Base-by-base conservation (phyloP, 768 basidiomycete species). In the Russula ochroleuca region DNA sequence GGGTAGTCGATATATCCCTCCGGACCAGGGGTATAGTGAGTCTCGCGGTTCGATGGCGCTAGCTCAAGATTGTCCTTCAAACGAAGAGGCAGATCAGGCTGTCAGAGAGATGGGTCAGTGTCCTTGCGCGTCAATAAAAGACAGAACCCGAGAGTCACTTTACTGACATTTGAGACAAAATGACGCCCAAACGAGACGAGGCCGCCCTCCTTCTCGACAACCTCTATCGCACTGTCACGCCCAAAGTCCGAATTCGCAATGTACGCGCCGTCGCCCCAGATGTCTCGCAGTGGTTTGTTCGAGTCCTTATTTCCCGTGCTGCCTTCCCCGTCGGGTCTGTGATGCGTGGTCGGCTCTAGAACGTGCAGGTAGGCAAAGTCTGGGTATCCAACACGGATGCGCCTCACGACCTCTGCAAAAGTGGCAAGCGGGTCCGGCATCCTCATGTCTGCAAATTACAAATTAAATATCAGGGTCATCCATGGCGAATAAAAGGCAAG, bases 361-460 rank as follows among this genome's bases (percentile, higher is more conserved):
- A 75, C 54, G 67, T 78, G 77, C 40, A 74, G 75, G 57, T 67
- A 57, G 41, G 59, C 63, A 25, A 58, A 57, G 50, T 62, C 59
- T 9, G 51, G 55, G 33, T 52, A 40, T 58, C 41, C 67, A 10
- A 70, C 53, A 15, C 65, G 68, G 52, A 77, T 43, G 37, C 71
- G 31, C 13, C 57, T 47, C 41, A 71, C 68, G 47, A 76, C 50
- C 65, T 73, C 68, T 2, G 61, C 43, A 70, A 72, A 74, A 15
- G 67, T 69, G 4, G 72, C 71, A 25, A 69, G 54, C 14, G 72
- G 72, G 31, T 73, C 73, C n/a, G 47, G 10, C 55, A 62, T 62
- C 47, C 55, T 41, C 61, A 62, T 62, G 2, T 48, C 61, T 62
- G 48, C 38, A n/a, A n/a, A n/a, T 10, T n/a, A 31, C 2, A 41